Conservation (phyloP, 2,329 filamentous ascomycete genomes). For the Zymoseptoria tritici region DNA sequence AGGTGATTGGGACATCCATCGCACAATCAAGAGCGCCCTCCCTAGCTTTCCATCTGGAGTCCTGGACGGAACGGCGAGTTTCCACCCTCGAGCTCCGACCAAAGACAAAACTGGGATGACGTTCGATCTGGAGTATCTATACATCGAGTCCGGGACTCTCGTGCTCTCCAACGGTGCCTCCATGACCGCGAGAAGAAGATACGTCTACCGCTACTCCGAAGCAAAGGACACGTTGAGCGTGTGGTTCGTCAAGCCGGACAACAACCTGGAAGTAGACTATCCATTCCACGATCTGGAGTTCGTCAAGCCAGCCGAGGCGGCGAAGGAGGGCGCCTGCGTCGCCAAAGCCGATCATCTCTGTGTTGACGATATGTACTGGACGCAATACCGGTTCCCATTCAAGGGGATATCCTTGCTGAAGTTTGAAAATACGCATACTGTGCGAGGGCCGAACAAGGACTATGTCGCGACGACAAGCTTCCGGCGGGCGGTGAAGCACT, state of each 20-base stretch:
- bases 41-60: constrained; percentile 22
- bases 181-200: constrained; percentile 57
- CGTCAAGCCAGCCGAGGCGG: constrained; percentile 30
- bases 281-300: constrained; percentile 67
- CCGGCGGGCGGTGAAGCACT: constrained; percentile 10
- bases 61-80: constrained; percentile 23
- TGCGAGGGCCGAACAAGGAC: constrained; percentile 66
- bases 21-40: constrained; percentile 22
- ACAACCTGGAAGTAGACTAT: constrained; percentile 57
- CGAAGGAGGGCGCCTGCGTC: constrained; percentile 45
- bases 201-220: constrained; percentile 65
- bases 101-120: constrained; percentile 10
- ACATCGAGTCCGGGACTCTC: constrained; percentile 25
- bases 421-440: constrained; percentile 58
- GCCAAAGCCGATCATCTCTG: constrained; percentile 63
- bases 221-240: constrained; percentile 54
- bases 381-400: constrained; percentile 59
- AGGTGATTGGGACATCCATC: constrained; percentile 25
- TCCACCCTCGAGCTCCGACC: constrained; percentile 25
- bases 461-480: constrained; percentile 46
- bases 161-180: constrained; percentile 17
- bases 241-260: constrained; percentile 63
- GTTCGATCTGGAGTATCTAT: constrained; percentile 29
- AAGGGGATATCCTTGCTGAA: constrained; percentile 48
- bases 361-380: constrained; percentile 62